phyloP scores from a whole-genome alignment of 169 alveolate species.

The Plasmodium fragile region DNA sequence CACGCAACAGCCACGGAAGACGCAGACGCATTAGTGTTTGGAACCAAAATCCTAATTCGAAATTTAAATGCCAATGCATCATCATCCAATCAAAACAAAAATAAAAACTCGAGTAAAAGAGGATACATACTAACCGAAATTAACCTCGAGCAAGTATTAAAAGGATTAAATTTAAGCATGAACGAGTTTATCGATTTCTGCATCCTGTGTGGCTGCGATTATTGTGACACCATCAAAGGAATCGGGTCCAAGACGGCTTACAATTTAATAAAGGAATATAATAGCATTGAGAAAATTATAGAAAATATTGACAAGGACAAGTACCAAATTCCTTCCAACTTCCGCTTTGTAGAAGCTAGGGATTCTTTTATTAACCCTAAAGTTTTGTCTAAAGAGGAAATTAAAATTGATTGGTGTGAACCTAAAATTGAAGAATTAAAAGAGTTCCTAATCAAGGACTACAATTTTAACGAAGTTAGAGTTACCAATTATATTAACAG shows the following conservation, averaged over 20 bases:
- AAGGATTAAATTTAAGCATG: conserved; percentile 89
- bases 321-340: conserved; percentile 76
- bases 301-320: conserved; percentile 81
- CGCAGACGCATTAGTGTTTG: conserved; percentile 97
- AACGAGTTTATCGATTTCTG: conserved; percentile 97
- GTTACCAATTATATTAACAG: conserved; percentile 84
- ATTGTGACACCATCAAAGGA: conserved; percentile 95
- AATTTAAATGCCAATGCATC: conserved; percentile 81
- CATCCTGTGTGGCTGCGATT: conserved; percentile 98
- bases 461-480: conserved; percentile 85
- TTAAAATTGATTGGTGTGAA: conserved; percentile 82
- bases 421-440: conserved; percentile 86
- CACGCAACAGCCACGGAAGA: conserved; percentile 97
- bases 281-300: conserved; percentile 91
- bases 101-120: conserved; percentile 52
- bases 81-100: conserved; percentile 69
- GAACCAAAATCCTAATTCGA: conserved; percentile 89
- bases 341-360: conserved; percentile 84
- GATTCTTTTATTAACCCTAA: conserved; percentile 86
- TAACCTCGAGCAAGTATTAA: conserved; percentile 83
- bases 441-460: conserved; percentile 86
- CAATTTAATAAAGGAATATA: conserved; percentile 90
- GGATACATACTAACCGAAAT: conserved; percentile 82
- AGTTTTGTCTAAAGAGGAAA: conserved; percentile 74
- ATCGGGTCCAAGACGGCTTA: conserved; percentile 97